These are phyloP conservation scores for Priceomyces carsonii DNA, from an alignment of 805 yeast genomes.

Conservation along the genomic window DNA sequence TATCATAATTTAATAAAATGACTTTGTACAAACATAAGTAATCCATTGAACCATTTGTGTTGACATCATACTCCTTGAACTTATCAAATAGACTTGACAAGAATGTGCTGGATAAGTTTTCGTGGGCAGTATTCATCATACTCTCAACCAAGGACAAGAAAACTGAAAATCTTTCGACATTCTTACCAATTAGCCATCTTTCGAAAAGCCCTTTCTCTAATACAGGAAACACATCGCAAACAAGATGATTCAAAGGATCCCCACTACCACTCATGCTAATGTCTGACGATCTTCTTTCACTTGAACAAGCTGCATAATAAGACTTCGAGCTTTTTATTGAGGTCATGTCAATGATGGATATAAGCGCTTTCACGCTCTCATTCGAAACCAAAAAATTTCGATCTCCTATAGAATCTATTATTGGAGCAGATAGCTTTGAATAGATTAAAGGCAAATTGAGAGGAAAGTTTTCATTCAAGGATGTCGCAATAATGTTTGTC, in stretches of 20 bases:
- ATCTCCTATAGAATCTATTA: conserved; percentile 42
- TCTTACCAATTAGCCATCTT: conserved; percentile 21
- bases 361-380: conserved; percentile 48
- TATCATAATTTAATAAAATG: conserved; percentile 18
- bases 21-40: conserved; percentile 26
- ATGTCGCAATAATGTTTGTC: conserved; percentile 43
- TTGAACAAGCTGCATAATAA: conserved; percentile 1
- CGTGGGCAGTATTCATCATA: conserved; percentile 19
- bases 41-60: conserved; percentile 25
- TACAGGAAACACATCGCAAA: conserved; percentile 14
- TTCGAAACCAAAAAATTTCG: conserved; percentile 50
- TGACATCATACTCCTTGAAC: conserved; percentile 18
- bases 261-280: conserved; percentile 36
- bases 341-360: conserved; percentile 35
- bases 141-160: conserved; percentile 29
- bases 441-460: conserved; percentile 33
- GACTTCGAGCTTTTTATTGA: conserved; percentile 1
- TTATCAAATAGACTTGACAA: conserved; percentile 16
- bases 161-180: conserved; percentile 21
- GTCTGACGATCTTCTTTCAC: conserved; percentile 30
- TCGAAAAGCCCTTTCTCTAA: conserved; percentile 28
- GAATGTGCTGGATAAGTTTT: conserved; percentile 16
- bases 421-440: conserved; percentile 22
- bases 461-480: conserved; percentile 36
- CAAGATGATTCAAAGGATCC: conserved; percentile 18